Conservation (phyloP, 805 yeast species). For the Schizosaccharomyces cryophilus region DNA sequence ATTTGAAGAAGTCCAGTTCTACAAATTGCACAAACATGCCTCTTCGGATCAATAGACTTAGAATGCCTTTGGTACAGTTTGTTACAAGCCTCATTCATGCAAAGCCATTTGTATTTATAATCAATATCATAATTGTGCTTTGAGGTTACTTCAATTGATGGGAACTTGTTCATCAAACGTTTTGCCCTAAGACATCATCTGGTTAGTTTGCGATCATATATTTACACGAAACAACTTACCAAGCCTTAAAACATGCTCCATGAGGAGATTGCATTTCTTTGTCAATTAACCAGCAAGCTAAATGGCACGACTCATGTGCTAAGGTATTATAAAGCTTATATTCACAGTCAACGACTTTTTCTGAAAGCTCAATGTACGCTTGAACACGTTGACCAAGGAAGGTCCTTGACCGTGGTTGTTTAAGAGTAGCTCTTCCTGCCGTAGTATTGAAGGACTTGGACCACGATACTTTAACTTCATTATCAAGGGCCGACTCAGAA, state of each 20-base stretch:
- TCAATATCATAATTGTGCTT: slow-evolving; percentile 1
- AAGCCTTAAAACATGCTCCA: neutral
- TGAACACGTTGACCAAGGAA: slow-evolving; percentile 14
- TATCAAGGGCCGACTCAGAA: neutral
- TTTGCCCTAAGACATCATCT: neutral
- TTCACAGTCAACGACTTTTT: neutral
- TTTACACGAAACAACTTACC: neutral
- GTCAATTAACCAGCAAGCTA: slow-evolving; percentile 1
- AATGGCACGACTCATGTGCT: slow-evolving; percentile 1
- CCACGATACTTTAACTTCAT: neutral
- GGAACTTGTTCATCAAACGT: neutral
- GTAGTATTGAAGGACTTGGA: neutral
- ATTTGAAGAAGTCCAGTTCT: neutral
- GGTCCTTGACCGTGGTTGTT: neutral
- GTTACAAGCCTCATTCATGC: neutral
- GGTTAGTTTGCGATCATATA: neutral
- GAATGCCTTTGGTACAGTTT: neutral
- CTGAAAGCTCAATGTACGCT: neutral
- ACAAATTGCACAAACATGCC: neutral
- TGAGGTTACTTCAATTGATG: neutral
- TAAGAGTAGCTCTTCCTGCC: neutral
- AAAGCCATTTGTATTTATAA: neutral
- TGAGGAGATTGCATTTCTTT: neutral
- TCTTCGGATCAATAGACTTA: neutral
- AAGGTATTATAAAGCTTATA: neutral